Percentiles rank a stretch among this genome's conserved stretches.
Conservation (phyloP, 1,284 basidiomycete species). For the Inonotus obliquus region DNA sequence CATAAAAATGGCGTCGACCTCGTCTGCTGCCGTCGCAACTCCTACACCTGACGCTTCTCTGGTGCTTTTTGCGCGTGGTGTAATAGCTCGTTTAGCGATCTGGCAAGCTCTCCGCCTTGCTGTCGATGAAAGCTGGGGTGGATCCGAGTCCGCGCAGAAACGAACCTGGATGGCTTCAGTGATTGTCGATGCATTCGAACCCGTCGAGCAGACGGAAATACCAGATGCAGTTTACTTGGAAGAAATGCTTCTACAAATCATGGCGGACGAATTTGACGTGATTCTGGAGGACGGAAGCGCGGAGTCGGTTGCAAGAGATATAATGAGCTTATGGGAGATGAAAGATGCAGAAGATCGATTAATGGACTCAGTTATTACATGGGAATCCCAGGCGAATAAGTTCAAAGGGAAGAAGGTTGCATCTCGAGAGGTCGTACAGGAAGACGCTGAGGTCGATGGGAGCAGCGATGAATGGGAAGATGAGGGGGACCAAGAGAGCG, state of each 20-base stretch:
- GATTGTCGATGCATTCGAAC: slow-evolving; percentile 82
- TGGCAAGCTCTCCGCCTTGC: slow-evolving; percentile 86
- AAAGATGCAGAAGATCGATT: slow-evolving; percentile 32
- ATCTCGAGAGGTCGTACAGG: slow-evolving; percentile 40
- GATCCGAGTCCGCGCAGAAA: slow-evolving; percentile 65
- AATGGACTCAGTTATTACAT: slow-evolving; percentile 42
- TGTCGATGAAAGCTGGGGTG: slow-evolving; percentile 80
- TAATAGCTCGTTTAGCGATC: slow-evolving; percentile 70
- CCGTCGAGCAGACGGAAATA: slow-evolving; percentile 25
- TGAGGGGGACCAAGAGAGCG: slow-evolving; percentile 39
- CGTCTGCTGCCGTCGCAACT: slow-evolving; percentile 9
- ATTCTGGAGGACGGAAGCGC: slow-evolving; percentile 79
- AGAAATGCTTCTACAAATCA: slow-evolving; percentile 71
- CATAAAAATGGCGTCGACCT: slow-evolving; percentile 13
- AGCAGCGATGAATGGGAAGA: slow-evolving; percentile 36
- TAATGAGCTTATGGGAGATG: slow-evolving; percentile 63
- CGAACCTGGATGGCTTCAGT: slow-evolving; percentile 77
- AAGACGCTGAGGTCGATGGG: slow-evolving; percentile 38
- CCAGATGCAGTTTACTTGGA: slow-evolving; percentile 77
- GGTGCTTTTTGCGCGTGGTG: slow-evolving; percentile 79
- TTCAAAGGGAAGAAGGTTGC: slow-evolving; percentile 54
- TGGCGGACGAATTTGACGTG: slow-evolving; percentile 83
- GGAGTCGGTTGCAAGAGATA: slow-evolving; percentile 62
- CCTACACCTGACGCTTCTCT: slow-evolving; percentile 36
- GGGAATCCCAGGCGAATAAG: slow-evolving; percentile 60